A percentile compares a stretch with the other conserved stretches of the same genome.
phyloP scores from a whole-genome alignment of 768 basidiomycete species.

The Phylloporus rhodoxanthus region DNA sequence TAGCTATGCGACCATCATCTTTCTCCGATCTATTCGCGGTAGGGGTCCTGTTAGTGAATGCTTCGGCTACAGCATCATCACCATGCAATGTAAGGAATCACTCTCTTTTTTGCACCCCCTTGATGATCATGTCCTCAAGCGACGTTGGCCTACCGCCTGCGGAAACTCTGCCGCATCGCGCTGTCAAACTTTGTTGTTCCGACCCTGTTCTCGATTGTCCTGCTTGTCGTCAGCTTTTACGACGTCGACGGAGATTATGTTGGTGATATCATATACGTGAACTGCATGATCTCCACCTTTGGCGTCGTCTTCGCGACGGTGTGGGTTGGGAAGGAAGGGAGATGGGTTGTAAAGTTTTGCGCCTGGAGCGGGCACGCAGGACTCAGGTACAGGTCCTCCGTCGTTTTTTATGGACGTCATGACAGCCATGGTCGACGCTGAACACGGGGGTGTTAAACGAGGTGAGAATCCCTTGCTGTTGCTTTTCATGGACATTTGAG shows the following conservation, averaged over 20 bases:
- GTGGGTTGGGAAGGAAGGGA: constrained; percentile 4
- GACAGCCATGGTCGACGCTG: neutral
- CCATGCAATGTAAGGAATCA: neutral
- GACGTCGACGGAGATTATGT: neutral
- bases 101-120: neutral
- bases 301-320: constrained; percentile 6
- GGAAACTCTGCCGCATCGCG: constrained; percentile 16
- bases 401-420: no score
- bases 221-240: neutral
- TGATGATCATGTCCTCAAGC: constrained; percentile 1
- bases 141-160: constrained; percentile 11
- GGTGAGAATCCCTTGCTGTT: no score
- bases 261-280: neutral
- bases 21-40: constrained; percentile 10
- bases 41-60: neutral
- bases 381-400: neutral
- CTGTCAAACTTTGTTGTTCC: constrained; percentile 29
- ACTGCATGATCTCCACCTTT: neutral
- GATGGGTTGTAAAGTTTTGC: neutral
- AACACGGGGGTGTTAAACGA: no score
- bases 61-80: neutral
- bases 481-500: neutral
- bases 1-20: constrained; percentile 24
- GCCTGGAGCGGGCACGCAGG: no score
- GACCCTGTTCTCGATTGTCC: constrained; percentile 18